phyloP scores from a whole-genome alignment of 1,284 basidiomycete genomes.

The Cutaneotrichosporon sp. region DNA sequence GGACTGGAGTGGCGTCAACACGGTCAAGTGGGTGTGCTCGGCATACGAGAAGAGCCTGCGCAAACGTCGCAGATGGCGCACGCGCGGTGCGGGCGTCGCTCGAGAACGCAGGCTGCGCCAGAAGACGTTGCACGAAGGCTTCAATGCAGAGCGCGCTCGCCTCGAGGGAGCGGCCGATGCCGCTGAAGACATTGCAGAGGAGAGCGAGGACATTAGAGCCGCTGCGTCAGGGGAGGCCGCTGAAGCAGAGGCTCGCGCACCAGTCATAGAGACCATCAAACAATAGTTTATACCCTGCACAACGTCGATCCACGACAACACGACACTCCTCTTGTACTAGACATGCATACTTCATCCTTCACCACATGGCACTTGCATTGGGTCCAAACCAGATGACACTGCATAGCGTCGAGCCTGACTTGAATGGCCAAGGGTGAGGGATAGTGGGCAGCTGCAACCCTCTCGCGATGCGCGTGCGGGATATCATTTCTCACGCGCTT shows the following conservation, averaged over 20 bases:
- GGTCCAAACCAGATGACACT: too few relatives aligned
- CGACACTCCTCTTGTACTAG: not conserved
- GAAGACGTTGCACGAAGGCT: not conserved
- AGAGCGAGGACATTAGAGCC: not conserved
- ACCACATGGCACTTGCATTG: not conserved
- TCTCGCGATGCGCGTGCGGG: too few relatives aligned
- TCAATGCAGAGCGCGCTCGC: not conserved
- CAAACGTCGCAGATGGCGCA: slow-evolving; percentile 31
- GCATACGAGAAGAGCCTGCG: slow-evolving; percentile 30
- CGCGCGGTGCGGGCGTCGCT: slow-evolving; percentile 23
- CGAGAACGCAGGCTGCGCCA: slow-evolving; percentile 7
- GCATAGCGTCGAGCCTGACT: too few relatives aligned
- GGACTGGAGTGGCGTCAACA: slow-evolving; percentile 23
- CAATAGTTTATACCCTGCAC: not conserved
- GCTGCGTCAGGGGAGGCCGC: not conserved
- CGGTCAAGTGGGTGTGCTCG: slow-evolving; percentile 31
- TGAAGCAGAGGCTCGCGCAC: not conserved
- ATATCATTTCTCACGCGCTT: too few relatives aligned
- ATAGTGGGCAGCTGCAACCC: too few relatives aligned
- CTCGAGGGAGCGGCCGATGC: not conserved
- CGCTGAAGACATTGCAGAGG: not conserved
- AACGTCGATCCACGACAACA: not conserved
- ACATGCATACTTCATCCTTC: not conserved
- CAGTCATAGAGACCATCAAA: not conserved
- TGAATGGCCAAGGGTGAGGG: too few relatives aligned